phyloP scores from a whole-genome alignment of 1,284 basidiomycete species.

The Pisolithus thermaeus region DNA sequence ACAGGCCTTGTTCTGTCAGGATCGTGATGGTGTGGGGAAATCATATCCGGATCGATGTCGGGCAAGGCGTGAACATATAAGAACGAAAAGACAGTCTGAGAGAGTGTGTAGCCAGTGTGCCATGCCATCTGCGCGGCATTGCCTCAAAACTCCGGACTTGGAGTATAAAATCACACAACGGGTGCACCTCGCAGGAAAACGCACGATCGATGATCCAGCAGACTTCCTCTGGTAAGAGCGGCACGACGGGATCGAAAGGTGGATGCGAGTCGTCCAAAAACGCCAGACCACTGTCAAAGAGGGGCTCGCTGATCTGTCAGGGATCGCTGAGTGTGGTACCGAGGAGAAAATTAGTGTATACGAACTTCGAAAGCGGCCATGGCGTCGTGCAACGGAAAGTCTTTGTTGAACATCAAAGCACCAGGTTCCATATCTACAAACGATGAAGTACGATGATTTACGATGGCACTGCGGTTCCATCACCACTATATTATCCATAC shows the following conservation, averaged over 20 bases:
- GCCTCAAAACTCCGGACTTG: constrained; percentile 16
- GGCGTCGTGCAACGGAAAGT: constrained; percentile 73
- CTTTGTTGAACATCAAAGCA: constrained; percentile 61
- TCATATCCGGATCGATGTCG: constrained; percentile 53
- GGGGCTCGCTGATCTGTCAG: constrained; percentile 78
- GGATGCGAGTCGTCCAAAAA: constrained; percentile 38
- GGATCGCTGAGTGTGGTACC: constrained; percentile 10
- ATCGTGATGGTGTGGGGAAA: constrained; percentile 27
- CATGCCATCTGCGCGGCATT: constrained; percentile 66
- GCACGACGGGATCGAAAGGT: constrained; percentile 60
- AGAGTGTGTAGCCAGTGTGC: constrained; percentile 79
- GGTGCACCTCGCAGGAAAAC: constrained; percentile 72
- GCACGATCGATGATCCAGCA: constrained; percentile 85
- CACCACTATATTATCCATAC: too few relatives aligned
- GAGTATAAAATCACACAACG: constrained; percentile 7
- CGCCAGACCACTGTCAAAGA: constrained; percentile 80
- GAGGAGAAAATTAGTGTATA: constrained; percentile 3
- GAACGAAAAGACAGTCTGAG: constrained; percentile 82
- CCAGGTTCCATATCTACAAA: constrained; percentile 59
- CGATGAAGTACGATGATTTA: neutral
- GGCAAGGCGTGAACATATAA: constrained; percentile 70
- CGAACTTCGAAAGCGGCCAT: constrained; percentile 86
- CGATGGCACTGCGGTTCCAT: neutral
- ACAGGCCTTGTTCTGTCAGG: constrained; percentile 36
- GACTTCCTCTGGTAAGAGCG: constrained; percentile 63